A percentile compares a stretch with the other conserved stretches of the same genome.
Evolutionary conservation across 441 rosid species (phyloP).

Genomic region (Bocquillonia castaneifolia): DNA sequence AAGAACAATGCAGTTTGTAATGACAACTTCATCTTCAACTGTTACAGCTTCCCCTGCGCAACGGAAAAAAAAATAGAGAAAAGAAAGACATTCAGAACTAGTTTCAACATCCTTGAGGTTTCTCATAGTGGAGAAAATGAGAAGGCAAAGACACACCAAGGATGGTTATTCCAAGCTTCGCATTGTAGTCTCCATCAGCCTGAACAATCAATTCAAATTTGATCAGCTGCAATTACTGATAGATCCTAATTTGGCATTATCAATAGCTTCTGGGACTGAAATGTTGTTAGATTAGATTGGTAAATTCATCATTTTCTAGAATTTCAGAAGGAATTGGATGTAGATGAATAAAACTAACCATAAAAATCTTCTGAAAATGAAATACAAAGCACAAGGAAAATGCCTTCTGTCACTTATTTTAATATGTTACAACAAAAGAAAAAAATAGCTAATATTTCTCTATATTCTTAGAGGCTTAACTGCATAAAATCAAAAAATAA

Average conservation of each 20-base stretch:
- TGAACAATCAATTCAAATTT: slow-evolving; percentile 23
- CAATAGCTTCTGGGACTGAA: background rate
- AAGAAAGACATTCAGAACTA: background rate
- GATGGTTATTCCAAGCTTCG: slow-evolving; percentile 67
- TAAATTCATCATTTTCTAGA: background rate
- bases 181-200: slow-evolving; percentile 66
- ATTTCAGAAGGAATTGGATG: background rate
- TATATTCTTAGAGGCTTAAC: background rate
- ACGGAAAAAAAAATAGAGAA: background rate
- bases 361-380: no score
- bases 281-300: background rate
- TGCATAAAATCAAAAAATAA: background rate
- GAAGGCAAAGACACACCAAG: slow-evolving; percentile 41
- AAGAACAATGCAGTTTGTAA: slow-evolving; percentile 70
- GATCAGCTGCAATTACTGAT: background rate
- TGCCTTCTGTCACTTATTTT: no score
- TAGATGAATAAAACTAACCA: background rate
- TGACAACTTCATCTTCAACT: slow-evolving; percentile 70
- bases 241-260: background rate
- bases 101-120: background rate
- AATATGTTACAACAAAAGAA: no score
- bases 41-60: slow-evolving; percentile 60
- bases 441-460: background rate
- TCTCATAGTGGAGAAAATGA: background rate
- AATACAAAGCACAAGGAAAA: no score